These are phyloP conservation scores for Dothistroma pini DNA, from an alignment of 2,329 filamentous ascomycete species.

Conservation along the genomic window DNA sequence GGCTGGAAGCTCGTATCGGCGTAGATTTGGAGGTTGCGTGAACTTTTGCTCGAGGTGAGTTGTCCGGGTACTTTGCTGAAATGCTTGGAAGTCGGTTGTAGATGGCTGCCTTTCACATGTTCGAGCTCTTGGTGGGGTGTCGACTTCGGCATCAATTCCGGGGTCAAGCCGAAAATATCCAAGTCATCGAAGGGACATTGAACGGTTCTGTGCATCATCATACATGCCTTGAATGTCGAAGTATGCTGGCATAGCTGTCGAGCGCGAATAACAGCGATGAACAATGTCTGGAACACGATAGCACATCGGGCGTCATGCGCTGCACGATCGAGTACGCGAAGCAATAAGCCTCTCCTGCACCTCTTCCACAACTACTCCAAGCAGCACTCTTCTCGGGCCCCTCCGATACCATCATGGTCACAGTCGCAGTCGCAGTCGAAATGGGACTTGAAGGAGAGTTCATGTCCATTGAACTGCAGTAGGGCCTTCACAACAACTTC, in stretches of 20 bases:
- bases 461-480: neutral
- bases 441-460: neutral
- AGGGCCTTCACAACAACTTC: constrained; percentile 11
- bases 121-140: neutral
- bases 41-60: neutral
- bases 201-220: neutral
- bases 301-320: constrained; percentile 26
- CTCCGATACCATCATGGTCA: neutral
- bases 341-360: constrained; percentile 26
- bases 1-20: too few relatives aligned
- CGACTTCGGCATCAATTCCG: neutral
- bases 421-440: neutral
- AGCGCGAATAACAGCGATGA: constrained; percentile 25
- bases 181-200: neutral
- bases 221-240: neutral
- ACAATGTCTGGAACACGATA: constrained; percentile 34
- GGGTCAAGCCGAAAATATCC: neutral
- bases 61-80: neutral
- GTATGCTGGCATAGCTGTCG: neutral
- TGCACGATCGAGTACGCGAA: constrained; percentile 12
- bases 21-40: neutral
- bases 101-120: neutral
- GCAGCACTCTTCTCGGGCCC: neutral
- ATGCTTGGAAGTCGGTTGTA: neutral
- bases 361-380: constrained; percentile 30